phyloP scores from a whole-genome alignment of 129 eudicot species.

The Escallonia rubra region DNA sequence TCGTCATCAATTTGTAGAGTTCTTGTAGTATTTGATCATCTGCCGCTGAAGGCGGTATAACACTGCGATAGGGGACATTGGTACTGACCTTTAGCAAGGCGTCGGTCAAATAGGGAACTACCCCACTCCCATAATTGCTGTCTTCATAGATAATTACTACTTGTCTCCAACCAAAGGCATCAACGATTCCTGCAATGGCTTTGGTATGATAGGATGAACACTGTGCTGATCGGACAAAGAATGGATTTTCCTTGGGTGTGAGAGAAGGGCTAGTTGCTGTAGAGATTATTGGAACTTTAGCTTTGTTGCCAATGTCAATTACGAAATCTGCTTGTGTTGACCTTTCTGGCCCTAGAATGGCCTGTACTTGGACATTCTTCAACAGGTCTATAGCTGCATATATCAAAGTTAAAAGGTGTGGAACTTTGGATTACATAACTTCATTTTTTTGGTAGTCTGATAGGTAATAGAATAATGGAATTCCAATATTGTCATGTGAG shows the following conservation, averaged over 20 bases:
- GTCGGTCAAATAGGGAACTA: slow-evolving; percentile 32
- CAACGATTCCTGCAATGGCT: slow-evolving; percentile 37
- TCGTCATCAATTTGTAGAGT: slow-evolving; percentile 37
- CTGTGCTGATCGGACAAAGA: slow-evolving; percentile 41
- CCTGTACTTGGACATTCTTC: slow-evolving; percentile 42
- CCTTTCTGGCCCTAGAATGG: slow-evolving; percentile 53
- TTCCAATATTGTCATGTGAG: too few relatives aligned
- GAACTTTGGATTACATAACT: too few relatives aligned
- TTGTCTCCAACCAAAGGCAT: slow-evolving; percentile 43
- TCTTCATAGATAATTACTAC: slow-evolving; percentile 39
- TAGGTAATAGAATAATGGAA: too few relatives aligned
- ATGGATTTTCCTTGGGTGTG: slow-evolving; percentile 34
- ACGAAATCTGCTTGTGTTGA: slow-evolving; percentile 55
- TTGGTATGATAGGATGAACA: slow-evolving; percentile 35
- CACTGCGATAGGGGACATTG: slow-evolving; percentile 20
- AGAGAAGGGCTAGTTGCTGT: slow-evolving; percentile 47
- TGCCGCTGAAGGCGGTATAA: slow-evolving; percentile 26
- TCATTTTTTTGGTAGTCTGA: too few relatives aligned
- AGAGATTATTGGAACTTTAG: slow-evolving; percentile 50
- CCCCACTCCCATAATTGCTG: slow-evolving; percentile 34
- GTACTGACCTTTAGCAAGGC: slow-evolving; percentile 18
- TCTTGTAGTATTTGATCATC: slow-evolving; percentile 34
- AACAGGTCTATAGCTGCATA: slow-evolving; percentile 52
- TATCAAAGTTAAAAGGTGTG: background rate
- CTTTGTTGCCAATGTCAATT: slow-evolving; percentile 42